Percentiles rank a stretch among this genome's conserved stretches.
Evolutionary conservation across 345 rosid species (phyloP).

Genomic region (Dimocarpus longan): DNA sequence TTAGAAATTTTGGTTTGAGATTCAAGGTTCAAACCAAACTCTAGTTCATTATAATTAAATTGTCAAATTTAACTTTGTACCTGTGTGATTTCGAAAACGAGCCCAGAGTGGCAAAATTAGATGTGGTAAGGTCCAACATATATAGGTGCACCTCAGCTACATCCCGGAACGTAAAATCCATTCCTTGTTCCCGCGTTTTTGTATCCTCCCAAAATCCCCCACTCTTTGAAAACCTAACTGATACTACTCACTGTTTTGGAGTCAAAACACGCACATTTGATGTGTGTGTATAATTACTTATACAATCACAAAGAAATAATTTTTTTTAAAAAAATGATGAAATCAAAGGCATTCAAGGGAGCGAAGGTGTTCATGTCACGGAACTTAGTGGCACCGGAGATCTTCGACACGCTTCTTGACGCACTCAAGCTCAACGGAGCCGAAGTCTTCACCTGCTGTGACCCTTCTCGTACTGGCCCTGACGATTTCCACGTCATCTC

Average conservation of each 20-base stretch:
- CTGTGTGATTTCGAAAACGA: too few relatives aligned
- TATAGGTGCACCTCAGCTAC: too few relatives aligned
- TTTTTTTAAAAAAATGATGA: slow-evolving; percentile 42
- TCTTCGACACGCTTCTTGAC: slow-evolving; percentile 82
- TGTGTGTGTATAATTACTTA: background rate
- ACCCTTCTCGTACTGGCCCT: slow-evolving; percentile 78
- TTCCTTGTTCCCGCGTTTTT: background rate
- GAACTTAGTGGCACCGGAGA: slow-evolving; percentile 83
- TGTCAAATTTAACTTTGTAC: too few relatives aligned
- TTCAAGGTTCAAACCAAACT: too few relatives aligned
- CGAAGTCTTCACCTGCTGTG: slow-evolving; percentile 84
- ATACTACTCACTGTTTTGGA: too few relatives aligned
- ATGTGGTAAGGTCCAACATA: too few relatives aligned
- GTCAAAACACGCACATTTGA: background rate
- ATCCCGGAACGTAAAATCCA: background rate
- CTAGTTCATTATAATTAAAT: too few relatives aligned
- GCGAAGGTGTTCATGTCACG: slow-evolving; percentile 82
- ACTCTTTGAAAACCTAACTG: background rate
- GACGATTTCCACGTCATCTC: slow-evolving; percentile 82
- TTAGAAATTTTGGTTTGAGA: too few relatives aligned
- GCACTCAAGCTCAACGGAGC: slow-evolving; percentile 86
- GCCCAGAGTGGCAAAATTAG: too few relatives aligned
- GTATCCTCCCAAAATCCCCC: background rate
- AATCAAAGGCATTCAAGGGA: slow-evolving; percentile 64
- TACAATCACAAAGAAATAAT: too few relatives aligned